Base-by-base conservation (phyloP, 768 basidiomycete genomes). In the Termitomyces sp. region DNA sequence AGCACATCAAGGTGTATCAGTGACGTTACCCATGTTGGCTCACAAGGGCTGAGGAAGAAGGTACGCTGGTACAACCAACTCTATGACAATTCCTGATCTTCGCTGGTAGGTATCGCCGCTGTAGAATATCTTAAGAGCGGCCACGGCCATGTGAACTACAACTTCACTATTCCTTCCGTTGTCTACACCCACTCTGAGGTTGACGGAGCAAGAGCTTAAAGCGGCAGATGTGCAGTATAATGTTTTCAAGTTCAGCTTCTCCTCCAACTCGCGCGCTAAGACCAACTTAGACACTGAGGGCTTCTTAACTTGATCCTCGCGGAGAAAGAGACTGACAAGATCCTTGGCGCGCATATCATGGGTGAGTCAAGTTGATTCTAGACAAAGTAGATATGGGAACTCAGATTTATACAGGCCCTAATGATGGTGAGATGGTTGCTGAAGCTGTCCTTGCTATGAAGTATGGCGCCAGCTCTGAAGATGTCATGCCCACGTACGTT, bases 11-110 rank as follows among this genome's bases (percentile, higher is more conserved):
- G n/a, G 70, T 97, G 93, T 71, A 98, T 99, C 60, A 96, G 97
- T 61, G 96, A 98, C 66, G 96, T 92, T 56, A 99, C 97, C 95
- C 32, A 99, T 98, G 97, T 79, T 99, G 42, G 97, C 97, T 3
- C 94, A 97, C 85, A 98, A 97, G 74, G n/a, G 94, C 94, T 31
- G 94, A 97, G 72, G 94, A 97, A 72, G 94, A 96, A 69, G 93
- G 86, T 84, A 38, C 44, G 71, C 61, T 16, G 20, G 38, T 20
- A 7, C 27, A 31, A 43, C 11, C 32, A 44, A 29, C 38, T n/a
- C 25, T 39, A 12, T 13, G 29, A 33, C 44, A 47, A 53, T 18
- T 35, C 42, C 31, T 23, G 16, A 52, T 13, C 7, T 25, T 25
- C 27, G 41, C 25, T 13, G n/a, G n/a, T n/a, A 79, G 86, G 93